These are phyloP conservation scores for Aspergillus biplanus DNA, from an alignment of 495 filamentous ascomycete species.

Conservation along the genomic window DNA sequence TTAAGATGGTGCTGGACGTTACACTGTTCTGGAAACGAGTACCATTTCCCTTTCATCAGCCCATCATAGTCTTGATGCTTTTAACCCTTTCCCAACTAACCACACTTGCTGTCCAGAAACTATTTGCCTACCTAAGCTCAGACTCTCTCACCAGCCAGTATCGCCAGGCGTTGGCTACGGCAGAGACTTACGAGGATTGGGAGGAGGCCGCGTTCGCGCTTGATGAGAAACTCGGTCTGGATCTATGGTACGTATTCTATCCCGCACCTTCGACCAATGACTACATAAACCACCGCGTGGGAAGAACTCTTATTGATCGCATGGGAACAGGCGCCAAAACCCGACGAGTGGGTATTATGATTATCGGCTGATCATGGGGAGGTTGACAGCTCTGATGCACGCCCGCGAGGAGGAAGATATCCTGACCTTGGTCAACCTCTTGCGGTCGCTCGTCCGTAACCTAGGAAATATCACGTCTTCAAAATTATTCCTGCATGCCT, in stretches of 20 bases:
- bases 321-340: slow-evolving; percentile 68
- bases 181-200: slow-evolving; percentile 80
- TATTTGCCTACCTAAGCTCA: slow-evolving; percentile 46
- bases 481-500: slow-evolving; percentile 82
- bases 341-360: slow-evolving; percentile 83
- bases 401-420: slow-evolving; percentile 80
- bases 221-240: slow-evolving; percentile 74
- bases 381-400: slow-evolving; percentile 69
- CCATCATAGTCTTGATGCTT: not conserved
- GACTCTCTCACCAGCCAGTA: slow-evolving; percentile 40
- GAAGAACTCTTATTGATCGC: not conserved
- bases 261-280: not conserved
- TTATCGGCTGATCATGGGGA: slow-evolving; percentile 81
- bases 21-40: slow-evolving; percentile 67
- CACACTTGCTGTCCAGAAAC: slow-evolving; percentile 26
- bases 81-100: slow-evolving; percentile 3
- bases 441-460: slow-evolving; percentile 86
- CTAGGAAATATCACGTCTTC: slow-evolving; percentile 86
- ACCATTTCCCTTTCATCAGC: slow-evolving; percentile 10
- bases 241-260: slow-evolving; percentile 68
- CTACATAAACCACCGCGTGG: not conserved
- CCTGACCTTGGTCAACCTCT: slow-evolving; percentile 71
- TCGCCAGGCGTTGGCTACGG: slow-evolving; percentile 55
- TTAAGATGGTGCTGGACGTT: slow-evolving; percentile 63
- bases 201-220: slow-evolving; percentile 77